Conservation (phyloP, 1,284 basidiomycete species). For the Mixia osmundae region DNA sequence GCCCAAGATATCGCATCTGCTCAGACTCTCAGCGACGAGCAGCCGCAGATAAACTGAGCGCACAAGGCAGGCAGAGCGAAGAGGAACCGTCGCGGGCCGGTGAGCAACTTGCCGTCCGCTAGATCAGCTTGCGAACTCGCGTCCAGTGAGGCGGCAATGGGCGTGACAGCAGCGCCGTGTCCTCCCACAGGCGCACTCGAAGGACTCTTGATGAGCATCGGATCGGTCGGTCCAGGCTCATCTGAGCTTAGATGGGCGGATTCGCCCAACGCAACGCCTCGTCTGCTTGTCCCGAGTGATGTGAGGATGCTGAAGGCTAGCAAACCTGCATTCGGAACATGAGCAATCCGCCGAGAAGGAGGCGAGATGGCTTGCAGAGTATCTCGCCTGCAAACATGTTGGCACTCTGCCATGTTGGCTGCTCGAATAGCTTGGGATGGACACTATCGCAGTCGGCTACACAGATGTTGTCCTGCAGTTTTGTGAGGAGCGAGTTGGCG, state of each 20-base stretch:
- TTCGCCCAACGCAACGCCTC: neutral
- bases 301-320: neutral
- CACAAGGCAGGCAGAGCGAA: slow-evolving; percentile 1
- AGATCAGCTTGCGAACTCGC: too few species aligned
- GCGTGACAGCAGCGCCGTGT: neutral
- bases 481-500: slow-evolving; percentile 8
- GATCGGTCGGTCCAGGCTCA: neutral
- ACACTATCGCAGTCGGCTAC: slow-evolving; percentile 1
- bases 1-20: slow-evolving; percentile 20
- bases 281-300: too few species aligned
- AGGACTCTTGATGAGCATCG: too few species aligned
- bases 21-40: slow-evolving; percentile 2
- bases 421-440: slow-evolving; percentile 6
- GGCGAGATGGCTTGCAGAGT: neutral
- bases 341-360: neutral
- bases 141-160: neutral
- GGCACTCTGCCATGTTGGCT: slow-evolving; percentile 8
- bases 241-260: neutral
- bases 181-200: neutral
- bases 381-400: slow-evolving; percentile 10
- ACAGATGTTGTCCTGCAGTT: slow-evolving; percentile 8
- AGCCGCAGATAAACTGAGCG: slow-evolving; percentile 7
- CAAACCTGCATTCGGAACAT: neutral
- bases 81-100: neutral
- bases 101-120: neutral